phyloP scores from a whole-genome alignment of 352 stramenopile genomes.

The Stephanocyclus meneghinianus region DNA sequence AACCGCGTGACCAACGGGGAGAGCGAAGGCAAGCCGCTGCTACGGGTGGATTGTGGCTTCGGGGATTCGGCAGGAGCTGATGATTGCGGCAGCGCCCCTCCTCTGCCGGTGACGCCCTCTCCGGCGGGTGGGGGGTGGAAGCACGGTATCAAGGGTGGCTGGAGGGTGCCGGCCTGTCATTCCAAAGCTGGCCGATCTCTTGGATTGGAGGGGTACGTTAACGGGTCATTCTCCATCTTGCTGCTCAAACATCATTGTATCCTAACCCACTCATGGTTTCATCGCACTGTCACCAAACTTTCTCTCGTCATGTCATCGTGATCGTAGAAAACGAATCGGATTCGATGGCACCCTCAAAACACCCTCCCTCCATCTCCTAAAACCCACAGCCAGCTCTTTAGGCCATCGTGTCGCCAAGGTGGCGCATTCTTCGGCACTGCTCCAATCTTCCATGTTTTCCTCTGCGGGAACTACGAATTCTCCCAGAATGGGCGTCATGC shows the following conservation, averaged over 20 bases:
- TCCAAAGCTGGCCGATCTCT: background rate
- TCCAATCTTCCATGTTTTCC: background rate
- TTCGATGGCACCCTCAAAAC: constrained; percentile 19
- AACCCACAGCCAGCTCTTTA: constrained; percentile 20
- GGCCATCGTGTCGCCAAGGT: constrained; percentile 13
- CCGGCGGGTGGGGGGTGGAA: background rate
- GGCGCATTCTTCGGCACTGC: background rate
- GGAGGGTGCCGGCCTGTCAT: background rate
- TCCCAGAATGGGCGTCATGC: background rate
- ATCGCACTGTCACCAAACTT: background rate
- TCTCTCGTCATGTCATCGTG: background rate
- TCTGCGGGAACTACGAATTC: background rate
- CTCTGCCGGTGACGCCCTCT: constrained; percentile 7
- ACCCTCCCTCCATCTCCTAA: constrained; percentile 19
- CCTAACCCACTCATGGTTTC: background rate
- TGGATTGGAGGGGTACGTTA: background rate
- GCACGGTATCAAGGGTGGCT: background rate
- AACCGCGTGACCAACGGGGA: background rate
- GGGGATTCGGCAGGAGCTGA: background rate
- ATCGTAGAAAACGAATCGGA: constrained; percentile 10
- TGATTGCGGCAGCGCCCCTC: background rate
- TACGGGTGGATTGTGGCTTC: constrained; percentile 3
- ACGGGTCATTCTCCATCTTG: background rate
- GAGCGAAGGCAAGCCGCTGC: background rate
- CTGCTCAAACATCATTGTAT: background rate